Conservation (phyloP, 208 protist species). For the Leishmania martiniquensis region DNA sequence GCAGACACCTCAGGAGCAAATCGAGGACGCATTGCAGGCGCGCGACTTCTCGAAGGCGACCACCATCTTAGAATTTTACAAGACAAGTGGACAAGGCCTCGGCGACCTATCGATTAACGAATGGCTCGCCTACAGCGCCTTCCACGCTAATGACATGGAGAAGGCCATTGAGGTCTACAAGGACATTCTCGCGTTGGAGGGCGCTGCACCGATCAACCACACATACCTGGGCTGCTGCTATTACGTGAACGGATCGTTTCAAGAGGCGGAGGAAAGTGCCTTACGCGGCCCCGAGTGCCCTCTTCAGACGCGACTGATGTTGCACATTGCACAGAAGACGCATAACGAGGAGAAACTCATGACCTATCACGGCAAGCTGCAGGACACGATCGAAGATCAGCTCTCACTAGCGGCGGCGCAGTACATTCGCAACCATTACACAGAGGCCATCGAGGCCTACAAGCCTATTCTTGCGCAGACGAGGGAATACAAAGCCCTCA, state of each 20-base stretch:
- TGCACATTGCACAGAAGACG: slow-evolving; percentile 94
- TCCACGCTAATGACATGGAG: slow-evolving; percentile 94
- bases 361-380: slow-evolving; percentile 92
- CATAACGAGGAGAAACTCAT: slow-evolving; percentile 95
- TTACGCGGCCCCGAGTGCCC: slow-evolving; percentile 74
- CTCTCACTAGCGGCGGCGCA: slow-evolving; percentile 95
- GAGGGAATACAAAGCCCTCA: slow-evolving; percentile 92
- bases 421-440: slow-evolving; percentile 95
- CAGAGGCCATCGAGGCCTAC: slow-evolving; percentile 98
- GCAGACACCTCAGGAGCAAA: slow-evolving; percentile 73
- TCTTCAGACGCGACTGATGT: slow-evolving; percentile 94
- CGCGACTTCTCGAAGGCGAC: slow-evolving; percentile 91
- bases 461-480: slow-evolving; percentile 96
- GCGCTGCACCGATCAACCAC: slow-evolving; percentile 70
- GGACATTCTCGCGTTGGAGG: slow-evolving; percentile 72
- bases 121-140: slow-evolving; percentile 95
- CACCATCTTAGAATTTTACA: slow-evolving; percentile 92
- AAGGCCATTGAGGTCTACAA: slow-evolving; percentile 94
- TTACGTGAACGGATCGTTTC: slow-evolving; percentile 83
- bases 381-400: slow-evolving; percentile 92
- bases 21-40: slow-evolving; percentile 87
- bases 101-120: slow-evolving; percentile 80
- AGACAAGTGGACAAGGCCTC: slow-evolving; percentile 68
- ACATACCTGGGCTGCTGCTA: slow-evolving; percentile 87
- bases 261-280: slow-evolving; percentile 92